Conservation (phyloP, 768 basidiomycete species). For the Russula foetens region DNA sequence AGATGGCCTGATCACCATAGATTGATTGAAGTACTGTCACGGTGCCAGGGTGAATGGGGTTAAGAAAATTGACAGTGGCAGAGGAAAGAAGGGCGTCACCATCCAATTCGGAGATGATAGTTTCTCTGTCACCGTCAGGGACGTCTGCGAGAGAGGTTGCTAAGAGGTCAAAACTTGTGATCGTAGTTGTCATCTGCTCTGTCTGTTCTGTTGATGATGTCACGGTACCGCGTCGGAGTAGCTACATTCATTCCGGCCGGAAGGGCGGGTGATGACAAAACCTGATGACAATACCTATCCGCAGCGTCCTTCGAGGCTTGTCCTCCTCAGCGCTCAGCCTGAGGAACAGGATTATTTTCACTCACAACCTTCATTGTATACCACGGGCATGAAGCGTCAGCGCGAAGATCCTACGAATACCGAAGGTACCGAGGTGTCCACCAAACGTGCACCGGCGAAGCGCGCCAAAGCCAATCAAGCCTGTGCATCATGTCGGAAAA, state of each 20-base stretch:
- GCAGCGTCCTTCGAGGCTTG: too few species aligned
- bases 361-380: background rate
- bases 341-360: background rate
- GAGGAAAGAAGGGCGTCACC: conserved; percentile 6
- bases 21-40: conserved; percentile 81
- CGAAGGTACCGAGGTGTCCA: background rate
- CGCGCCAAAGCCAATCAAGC: conserved; percentile 25
- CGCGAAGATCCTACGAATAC: background rate
- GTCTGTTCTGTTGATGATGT: background rate
- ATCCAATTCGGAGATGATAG: conserved; percentile 14
- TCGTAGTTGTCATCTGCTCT: background rate
- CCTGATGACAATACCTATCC: too few species aligned
- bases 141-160: background rate
- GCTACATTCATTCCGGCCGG: too few species aligned
- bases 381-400: conserved; percentile 9
- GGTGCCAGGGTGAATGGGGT: background rate
- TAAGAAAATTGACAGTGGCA: background rate
- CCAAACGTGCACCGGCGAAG: conserved; percentile 4
- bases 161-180: background rate
- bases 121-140: conserved; percentile 11
- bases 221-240: background rate
- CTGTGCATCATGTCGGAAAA: conserved; percentile 38
- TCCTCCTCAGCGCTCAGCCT: background rate
- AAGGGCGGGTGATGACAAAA: too few species aligned
- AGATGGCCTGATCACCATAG: conserved; percentile 62